Conservation (phyloP, 2,329 filamentous ascomycete species). For the Raffaelea albimanens region DNA sequence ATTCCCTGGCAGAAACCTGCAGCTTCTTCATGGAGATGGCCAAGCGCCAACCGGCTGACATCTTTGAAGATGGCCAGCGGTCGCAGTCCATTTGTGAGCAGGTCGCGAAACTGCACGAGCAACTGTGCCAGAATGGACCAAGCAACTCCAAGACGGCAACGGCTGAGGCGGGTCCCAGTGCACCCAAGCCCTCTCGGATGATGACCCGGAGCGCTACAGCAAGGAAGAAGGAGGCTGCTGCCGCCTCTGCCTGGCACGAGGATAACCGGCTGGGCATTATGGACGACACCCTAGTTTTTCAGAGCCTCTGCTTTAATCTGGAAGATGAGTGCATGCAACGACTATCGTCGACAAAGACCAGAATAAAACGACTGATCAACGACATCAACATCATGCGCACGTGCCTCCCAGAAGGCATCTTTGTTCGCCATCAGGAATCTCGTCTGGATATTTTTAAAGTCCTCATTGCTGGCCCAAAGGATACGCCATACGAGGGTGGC, state of each 20-base stretch:
- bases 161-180: too few relatives aligned
- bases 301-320: constrained; percentile 16
- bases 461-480: constrained; percentile 37
- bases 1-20: constrained; percentile 21
- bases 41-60: constrained; percentile 12
- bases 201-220: neutral
- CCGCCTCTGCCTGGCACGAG: constrained; percentile 20
- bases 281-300: constrained; percentile 26
- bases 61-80: constrained; percentile 16
- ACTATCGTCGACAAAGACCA: constrained; percentile 19
- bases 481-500: constrained; percentile 43
- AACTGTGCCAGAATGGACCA: constrained; percentile 14
- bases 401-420: constrained; percentile 40
- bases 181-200: neutral
- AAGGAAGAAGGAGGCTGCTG: constrained; percentile 13
- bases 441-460: constrained; percentile 41
- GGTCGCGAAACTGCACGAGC: constrained; percentile 17
- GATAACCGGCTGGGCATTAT: constrained; percentile 23
- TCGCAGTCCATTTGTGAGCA: constrained; percentile 24
- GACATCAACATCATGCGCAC: constrained; percentile 35
- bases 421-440: constrained; percentile 32
- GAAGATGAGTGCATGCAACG: neutral
- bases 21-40: constrained; percentile 20
- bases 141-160: constrained; percentile 6
- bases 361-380: constrained; percentile 37